Base-by-base conservation (phyloP, 768 basidiomycete species). In the Naematelia aurantialba region DNA sequence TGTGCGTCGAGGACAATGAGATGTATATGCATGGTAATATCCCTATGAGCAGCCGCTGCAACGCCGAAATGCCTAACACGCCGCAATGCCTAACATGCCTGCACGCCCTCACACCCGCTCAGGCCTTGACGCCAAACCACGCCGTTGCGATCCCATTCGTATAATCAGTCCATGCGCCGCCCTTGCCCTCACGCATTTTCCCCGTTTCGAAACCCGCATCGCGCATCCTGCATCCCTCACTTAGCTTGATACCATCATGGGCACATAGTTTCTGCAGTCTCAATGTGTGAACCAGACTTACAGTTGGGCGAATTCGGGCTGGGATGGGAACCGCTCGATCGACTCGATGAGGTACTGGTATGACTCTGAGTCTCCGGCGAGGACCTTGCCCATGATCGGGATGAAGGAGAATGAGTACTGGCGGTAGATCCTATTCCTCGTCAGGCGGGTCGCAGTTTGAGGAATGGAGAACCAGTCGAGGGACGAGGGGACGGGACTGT, bases 301-400 rank as follows among this genome's bases (percentile, higher is more conserved):
- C 92, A 98, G 88, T 66, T 84, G 79, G 4, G 92, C 86, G 78
- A 98, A 98, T 56, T 89, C 86, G 5, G 83, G 80, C 76, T 96
- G 93, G 11, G 84, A 81, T 25, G 93, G 93, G 81, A 98, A 98
- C 67, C 84, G 85, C 44, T 91, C 87, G 68, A 99, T 98, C 11
- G 92, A 96, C 77, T 99, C 96, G 45, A 98, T 91, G 45, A 99
- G 83, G 76, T 99, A 98, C 76, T 97, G 92, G 77, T 99, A 99
- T 4, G 92, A 94, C 21, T 85, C 87, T 21, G 94, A 83, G 78
- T 99, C 94, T 0, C 89, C 89, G 10, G 92, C 89, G n/a, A 99
- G 80, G 66, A 99, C 89, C 19, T 91, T 94, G n/a, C 96, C 96
- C 47, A 99, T 79, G 19, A 94, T 80, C 1, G 96, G 96, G 71